Evolutionary conservation across 1,139 yeast genomes (phyloP).

Genomic region (Suhomyces taliae): DNA sequence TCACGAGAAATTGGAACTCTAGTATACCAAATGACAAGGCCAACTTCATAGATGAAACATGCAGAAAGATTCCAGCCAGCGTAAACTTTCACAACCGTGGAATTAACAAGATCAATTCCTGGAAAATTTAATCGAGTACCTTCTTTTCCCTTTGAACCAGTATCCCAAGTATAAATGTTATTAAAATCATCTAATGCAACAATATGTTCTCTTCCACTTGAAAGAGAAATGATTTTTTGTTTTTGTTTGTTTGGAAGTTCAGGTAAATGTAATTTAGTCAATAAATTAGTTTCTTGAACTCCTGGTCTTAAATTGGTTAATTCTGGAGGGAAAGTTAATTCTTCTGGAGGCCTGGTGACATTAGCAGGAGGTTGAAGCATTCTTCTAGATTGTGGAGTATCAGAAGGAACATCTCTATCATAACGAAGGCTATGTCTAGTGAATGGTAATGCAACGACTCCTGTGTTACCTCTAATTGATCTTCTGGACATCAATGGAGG

Average conservation of each 20-base stretch:
- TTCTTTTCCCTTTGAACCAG: constrained; percentile 35
- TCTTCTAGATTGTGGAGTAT: constrained; percentile 12
- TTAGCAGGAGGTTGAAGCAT: constrained; percentile 13
- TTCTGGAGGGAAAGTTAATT: constrained; percentile 12
- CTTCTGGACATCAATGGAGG: constrained; percentile 16
- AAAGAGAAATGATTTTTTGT: constrained; percentile 45
- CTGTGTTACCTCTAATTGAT: constrained; percentile 12
- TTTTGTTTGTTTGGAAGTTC: constrained; percentile 9
- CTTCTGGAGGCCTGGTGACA: constrained; percentile 13
- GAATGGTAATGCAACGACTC: constrained; percentile 9
- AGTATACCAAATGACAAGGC: constrained; percentile 61
- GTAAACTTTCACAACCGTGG: constrained; percentile 43
- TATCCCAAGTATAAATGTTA: constrained; percentile 65
- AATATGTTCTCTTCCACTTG: constrained; percentile 68
- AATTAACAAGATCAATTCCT: constrained; percentile 10
- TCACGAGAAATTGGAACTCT: constrained; percentile 36
- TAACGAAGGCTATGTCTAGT: constrained; percentile 6
- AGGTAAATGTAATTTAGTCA: constrained; percentile 31
- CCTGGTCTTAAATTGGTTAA: background rate
- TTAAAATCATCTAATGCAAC: constrained; percentile 58
- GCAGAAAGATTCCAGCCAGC: constrained; percentile 74
- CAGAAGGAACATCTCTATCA: constrained; percentile 9
- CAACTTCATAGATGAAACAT: constrained; percentile 50
- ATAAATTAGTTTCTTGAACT: constrained; percentile 29
- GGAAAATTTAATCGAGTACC: constrained; percentile 53